Percentiles rank a stretch among this genome's conserved stretches.
Evolutionary conservation across 495 filamentous ascomycete species (phyloP).

Genomic region (Aspergillus conjunctus): DNA sequence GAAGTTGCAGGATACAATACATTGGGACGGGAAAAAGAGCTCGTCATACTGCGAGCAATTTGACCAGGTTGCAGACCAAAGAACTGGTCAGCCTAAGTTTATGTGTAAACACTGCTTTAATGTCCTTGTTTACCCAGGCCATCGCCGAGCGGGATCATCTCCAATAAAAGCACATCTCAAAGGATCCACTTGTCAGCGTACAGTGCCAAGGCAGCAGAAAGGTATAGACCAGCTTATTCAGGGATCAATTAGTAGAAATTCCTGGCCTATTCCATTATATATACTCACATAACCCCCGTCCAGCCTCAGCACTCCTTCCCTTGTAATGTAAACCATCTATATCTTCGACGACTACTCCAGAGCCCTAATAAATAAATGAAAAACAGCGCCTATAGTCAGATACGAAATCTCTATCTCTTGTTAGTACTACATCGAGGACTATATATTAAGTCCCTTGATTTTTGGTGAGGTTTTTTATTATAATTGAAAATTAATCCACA

Average conservation of each 20-base stretch:
- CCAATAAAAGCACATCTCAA: conserved; percentile 2
- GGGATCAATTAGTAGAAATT: neutral
- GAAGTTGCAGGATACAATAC: conserved; percentile 4
- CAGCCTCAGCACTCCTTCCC: conserved; percentile 2
- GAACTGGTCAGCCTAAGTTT: conserved; percentile 2
- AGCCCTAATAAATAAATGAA: too few relatives aligned
- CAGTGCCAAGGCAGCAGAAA: neutral
- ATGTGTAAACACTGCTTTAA: conserved; percentile 5
- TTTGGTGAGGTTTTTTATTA: too few relatives aligned
- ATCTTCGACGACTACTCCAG: too few relatives aligned
- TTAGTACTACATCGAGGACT: too few relatives aligned
- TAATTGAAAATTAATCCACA: too few relatives aligned
- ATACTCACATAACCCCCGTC: neutral
- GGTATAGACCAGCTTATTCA: conserved; percentile 4
- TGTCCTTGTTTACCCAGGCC: conserved; percentile 3
- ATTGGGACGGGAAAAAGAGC: conserved; percentile 5
- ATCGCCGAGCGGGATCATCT: conserved; percentile 3
- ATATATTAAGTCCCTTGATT: too few relatives aligned
- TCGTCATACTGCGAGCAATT: neutral
- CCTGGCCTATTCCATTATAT: neutral
- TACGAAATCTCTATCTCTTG: too few relatives aligned
- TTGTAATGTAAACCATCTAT: too few relatives aligned
- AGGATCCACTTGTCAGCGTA: neutral
- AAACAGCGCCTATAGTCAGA: too few relatives aligned
- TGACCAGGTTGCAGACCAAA: conserved; percentile 5